Base-by-base conservation (phyloP, 2,329 filamentous ascomycete species). In the Clonostachys byssicola region DNA sequence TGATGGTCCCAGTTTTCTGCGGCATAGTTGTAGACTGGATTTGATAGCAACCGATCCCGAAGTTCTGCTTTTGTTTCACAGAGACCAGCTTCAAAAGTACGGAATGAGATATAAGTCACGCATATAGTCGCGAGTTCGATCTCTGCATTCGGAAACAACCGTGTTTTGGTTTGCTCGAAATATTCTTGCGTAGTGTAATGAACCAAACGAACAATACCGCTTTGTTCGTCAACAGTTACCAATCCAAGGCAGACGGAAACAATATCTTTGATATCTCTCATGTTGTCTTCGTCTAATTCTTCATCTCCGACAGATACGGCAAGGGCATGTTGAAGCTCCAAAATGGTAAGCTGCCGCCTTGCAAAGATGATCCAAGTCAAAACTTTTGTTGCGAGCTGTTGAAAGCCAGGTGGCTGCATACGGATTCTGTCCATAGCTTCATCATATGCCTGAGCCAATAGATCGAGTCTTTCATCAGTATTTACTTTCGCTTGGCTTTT, bases 161-260 rank as follows among this genome's bases (percentile, higher is more conserved):
- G 38, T 0, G 6, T 13, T 8, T 47, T 36, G 1, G 48, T 64
- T 9, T 50, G 42, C 16, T 66, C 54, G 33, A 76, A 63, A 49
- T 72, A 77, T 40, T 74, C 65, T 41, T 73, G 65, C 0, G 67
- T 60, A 0, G 72, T 73, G 48, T 70, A 69, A 48, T 77, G 72
- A 2, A 72, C 68, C 0, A 76, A 49, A 2, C 68, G 60, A 7
- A 75, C 57, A 16, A 67, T 56, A 12, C 55, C 18, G 33, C 58
- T 72, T 42, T 66, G 49, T 40, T 64, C 45, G 40, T 74, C 66
- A 13, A 72, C 14, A 0, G 58, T 64, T 4, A 75, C 62, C 3
- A 77, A 42, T 2, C 73, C 71, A 33, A 60, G 62, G 45, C 70
- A 75, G 3, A 60, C 56, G 1, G 64, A 64, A 0, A 72, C 46